Conservation (phyloP, 768 basidiomycete species). For the Leccinum aurantiacum region DNA sequence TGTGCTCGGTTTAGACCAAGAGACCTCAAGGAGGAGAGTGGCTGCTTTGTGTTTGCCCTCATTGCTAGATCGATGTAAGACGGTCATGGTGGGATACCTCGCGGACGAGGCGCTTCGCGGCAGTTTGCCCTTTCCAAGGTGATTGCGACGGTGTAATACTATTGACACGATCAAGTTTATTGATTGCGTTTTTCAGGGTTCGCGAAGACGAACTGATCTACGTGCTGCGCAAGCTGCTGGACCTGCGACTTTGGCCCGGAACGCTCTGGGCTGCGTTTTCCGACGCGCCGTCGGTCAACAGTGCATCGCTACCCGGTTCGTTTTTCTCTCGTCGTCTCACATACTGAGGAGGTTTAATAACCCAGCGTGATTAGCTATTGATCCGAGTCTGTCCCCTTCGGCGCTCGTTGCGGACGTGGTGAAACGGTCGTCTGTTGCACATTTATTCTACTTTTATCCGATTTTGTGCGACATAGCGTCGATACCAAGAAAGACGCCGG, state of each 20-base stretch:
- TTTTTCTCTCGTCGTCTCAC: background rate
- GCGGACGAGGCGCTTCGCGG: slow-evolving; percentile 88
- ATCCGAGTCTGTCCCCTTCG: no score
- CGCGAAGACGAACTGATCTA: slow-evolving; percentile 91
- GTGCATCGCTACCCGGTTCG: slow-evolving; percentile 59
- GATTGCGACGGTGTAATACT: slow-evolving; percentile 7
- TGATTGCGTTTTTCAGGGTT: slow-evolving; percentile 43
- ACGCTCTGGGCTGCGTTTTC: slow-evolving; percentile 76
- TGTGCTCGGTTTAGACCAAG: slow-evolving; percentile 50
- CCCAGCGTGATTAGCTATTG: no score
- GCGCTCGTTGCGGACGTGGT: no score
- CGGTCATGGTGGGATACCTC: slow-evolving; percentile 67
- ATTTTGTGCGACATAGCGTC: no score
- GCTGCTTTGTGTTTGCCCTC: slow-evolving; percentile 72
- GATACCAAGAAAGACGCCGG: no score
- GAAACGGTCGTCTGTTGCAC: no score
- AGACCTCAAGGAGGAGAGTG: slow-evolving; percentile 59
- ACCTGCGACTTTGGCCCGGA: slow-evolving; percentile 71
- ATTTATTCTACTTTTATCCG: no score
- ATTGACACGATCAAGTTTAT: background rate
- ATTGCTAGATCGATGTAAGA: slow-evolving; percentile 74
- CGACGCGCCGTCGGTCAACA: slow-evolving; percentile 56
- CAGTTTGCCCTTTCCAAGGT: slow-evolving; percentile 86
- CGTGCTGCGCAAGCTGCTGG: slow-evolving; percentile 72
- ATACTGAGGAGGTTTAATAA: background rate